Percentiles rank a stretch among this genome's conserved stretches.
These are phyloP conservation scores for Gigaspora rosea DNA, from an alignment of 192 early-diverging fungal species.

Conservation along the genomic window DNA sequence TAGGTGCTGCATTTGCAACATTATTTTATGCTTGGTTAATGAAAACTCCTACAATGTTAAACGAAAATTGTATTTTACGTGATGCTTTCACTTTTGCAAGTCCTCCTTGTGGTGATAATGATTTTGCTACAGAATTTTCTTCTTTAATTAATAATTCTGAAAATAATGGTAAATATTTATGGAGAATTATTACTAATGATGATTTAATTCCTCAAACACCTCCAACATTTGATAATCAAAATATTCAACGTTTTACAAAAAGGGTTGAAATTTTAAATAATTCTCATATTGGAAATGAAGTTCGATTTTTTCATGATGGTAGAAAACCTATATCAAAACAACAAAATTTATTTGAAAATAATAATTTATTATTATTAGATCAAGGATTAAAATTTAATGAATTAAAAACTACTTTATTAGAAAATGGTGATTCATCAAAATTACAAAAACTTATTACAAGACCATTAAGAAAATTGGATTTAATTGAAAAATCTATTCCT, in stretches of 20 bases:
- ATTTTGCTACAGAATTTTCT: slow-evolving; percentile 51
- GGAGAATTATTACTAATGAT: slow-evolving; percentile 49
- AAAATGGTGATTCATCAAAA: not conserved
- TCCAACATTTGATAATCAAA: slow-evolving; percentile 38
- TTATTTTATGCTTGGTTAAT: slow-evolving; percentile 48
- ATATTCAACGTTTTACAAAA: slow-evolving; percentile 5
- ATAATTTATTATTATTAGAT: not conserved
- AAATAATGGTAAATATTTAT: slow-evolving; percentile 34
- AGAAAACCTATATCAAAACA: not conserved
- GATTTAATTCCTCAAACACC: slow-evolving; percentile 51
- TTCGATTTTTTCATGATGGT: slow-evolving; percentile 21
- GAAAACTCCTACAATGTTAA: slow-evolving; percentile 33
- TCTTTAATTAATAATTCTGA: slow-evolving; percentile 30
- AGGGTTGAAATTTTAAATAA: not conserved
- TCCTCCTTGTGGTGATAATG: slow-evolving; percentile 48
- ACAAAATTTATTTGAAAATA: not conserved
- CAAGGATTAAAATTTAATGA: not conserved
- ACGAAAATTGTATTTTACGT: slow-evolving; percentile 7
- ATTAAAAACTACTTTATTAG: not conserved
- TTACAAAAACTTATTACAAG: not conserved
- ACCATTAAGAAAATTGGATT: not conserved
- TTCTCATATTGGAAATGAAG: slow-evolving; percentile 6
- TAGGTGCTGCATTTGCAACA: slow-evolving; percentile 50
- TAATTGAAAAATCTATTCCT: not conserved
- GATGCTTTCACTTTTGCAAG: slow-evolving; percentile 50